Evolutionary conservation across 257 asterid genomes (phyloP), one percentile per base, ranked within the genome.

Genomic region (Penstemon newberryi): DNA sequence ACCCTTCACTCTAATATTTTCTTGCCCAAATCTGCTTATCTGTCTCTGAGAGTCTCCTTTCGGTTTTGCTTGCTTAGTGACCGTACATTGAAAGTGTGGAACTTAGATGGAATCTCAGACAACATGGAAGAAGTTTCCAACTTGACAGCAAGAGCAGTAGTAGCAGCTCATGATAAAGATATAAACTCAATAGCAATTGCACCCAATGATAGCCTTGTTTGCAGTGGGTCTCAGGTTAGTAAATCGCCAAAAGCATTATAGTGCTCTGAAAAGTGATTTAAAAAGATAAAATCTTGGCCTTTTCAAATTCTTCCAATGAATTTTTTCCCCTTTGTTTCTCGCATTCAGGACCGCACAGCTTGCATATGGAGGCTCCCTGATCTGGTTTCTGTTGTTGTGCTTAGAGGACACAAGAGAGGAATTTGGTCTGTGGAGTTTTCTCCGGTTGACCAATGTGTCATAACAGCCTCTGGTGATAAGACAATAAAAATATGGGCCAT

Each of bases 361-460:
- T 78, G 87, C 81, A 80, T 94, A 70, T 89, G 97, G 96, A 87
- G 78, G 81, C 97, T 94, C 61, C 99, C 99, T 0, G 97, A 91
- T 77, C 88, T 94, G 37, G 96, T 86, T 71, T 83, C 87, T 44
- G 86, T 89, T 65, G 86, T 77, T 74, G 82, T 73, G 56, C 91
- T 94, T 62, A 89, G 79, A 82, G 99, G 99, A 67, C 99, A 94
- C 77, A 94, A 87, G 83, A 83, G 97, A 78, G 97, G 97, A 67
- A 82, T 94, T 72, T 91, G 96, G 92, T 94, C 99, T 10, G 99
- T 94, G 77, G 99, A 94, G 83, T 94, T 94, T 78, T 94, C 99
- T 77, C 99, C 99, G 5, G 97, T 94, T 66, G 99, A 94, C 75
- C 95, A 87, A 72, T 91, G 96, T 70, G 96, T 94, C 70, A 82